Percentiles rank a stretch among this genome's conserved stretches.
Evolutionary conservation across 768 basidiomycete species (phyloP).

Genomic region (Tulasnella sp.): DNA sequence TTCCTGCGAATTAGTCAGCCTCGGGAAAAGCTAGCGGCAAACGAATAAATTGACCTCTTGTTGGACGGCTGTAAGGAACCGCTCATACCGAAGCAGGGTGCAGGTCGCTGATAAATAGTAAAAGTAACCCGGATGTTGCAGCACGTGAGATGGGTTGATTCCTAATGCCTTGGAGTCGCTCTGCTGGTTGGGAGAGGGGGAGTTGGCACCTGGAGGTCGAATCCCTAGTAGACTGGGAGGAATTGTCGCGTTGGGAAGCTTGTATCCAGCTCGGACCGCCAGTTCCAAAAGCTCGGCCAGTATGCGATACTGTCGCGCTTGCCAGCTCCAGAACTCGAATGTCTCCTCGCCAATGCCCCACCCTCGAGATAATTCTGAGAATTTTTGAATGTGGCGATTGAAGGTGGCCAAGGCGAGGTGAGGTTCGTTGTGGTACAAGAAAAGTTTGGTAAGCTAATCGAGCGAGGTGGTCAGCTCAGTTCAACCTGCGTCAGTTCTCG

Average conservation of each 20-base stretch:
- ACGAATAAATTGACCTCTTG: conserved; percentile 42
- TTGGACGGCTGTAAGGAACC: conserved; percentile 54
- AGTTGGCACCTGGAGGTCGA: conserved; percentile 30
- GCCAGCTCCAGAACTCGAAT: conserved; percentile 97
- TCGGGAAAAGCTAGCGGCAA: not conserved
- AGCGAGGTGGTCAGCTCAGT: not conserved
- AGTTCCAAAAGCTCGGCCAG: conserved; percentile 87
- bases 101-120: conserved; percentile 84
- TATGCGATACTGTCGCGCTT: conserved; percentile 82
- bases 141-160: conserved; percentile 67
- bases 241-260: conserved; percentile 26
- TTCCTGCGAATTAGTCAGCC: conserved; percentile 12
- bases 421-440: conserved; percentile 85
- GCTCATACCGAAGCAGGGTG: conserved; percentile 63
- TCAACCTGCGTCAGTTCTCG: not conserved
- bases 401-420: conserved; percentile 73
- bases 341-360: conserved; percentile 98
- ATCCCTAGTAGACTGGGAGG: not conserved
- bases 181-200: conserved; percentile 33
- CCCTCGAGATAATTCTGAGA: conserved; percentile 75
- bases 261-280: conserved; percentile 33
- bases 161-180: conserved; percentile 58
- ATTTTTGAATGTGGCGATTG: conserved; percentile 74
- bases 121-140: conserved; percentile 90
- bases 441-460: conserved; percentile 76